A percentile compares a stretch with the other conserved stretches of the same genome.
These are phyloP conservation scores for Simplicillium aogashimaense DNA, from an alignment of 2,329 filamentous ascomycete genomes.

Conservation along the genomic window DNA sequence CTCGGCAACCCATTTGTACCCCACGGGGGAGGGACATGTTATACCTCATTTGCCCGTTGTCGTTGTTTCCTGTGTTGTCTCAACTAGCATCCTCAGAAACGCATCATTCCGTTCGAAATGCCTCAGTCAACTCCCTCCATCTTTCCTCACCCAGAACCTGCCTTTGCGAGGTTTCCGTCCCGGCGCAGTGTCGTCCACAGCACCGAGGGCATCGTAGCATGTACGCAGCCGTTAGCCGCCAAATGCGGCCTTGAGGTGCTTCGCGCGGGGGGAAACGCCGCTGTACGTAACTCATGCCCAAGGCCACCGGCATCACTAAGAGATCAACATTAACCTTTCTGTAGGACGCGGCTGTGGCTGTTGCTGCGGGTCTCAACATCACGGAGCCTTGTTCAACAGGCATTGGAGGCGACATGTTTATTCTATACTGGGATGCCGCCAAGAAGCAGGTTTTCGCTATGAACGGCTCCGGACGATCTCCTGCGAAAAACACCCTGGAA, in stretches of 20 bases:
- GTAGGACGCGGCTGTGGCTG: slow-evolving; percentile 91
- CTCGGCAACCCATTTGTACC: no score
- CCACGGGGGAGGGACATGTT: no score
- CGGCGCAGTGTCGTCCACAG: slow-evolving; percentile 89
- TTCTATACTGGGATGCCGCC: slow-evolving; percentile 79
- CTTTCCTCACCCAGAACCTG: slow-evolving; percentile 32
- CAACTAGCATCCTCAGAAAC: no score
- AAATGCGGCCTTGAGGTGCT: slow-evolving; percentile 80
- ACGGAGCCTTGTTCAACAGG: slow-evolving; percentile 90
- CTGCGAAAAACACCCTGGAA: slow-evolving; percentile 58
- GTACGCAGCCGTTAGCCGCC: slow-evolving; percentile 80
- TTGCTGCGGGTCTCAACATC: slow-evolving; percentile 85
- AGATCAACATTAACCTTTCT: slow-evolving; percentile 7
- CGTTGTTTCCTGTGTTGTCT: no score
- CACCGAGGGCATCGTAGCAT: slow-evolving; percentile 82
- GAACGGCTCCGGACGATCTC: slow-evolving; percentile 87
- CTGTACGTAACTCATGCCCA: slow-evolving; percentile 45
- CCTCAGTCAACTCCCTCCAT: slow-evolving; percentile 36
- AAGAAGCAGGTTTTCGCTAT: slow-evolving; percentile 74
- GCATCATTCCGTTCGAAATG: no score
- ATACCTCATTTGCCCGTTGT: no score
- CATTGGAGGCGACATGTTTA: slow-evolving; percentile 96
- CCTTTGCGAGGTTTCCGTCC: slow-evolving; percentile 61
- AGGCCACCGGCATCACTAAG: no score
- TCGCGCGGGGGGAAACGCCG: slow-evolving; percentile 84